phyloP scores from a whole-genome alignment of 1,139 yeast species.

The Wickerhamomyces sp. region DNA sequence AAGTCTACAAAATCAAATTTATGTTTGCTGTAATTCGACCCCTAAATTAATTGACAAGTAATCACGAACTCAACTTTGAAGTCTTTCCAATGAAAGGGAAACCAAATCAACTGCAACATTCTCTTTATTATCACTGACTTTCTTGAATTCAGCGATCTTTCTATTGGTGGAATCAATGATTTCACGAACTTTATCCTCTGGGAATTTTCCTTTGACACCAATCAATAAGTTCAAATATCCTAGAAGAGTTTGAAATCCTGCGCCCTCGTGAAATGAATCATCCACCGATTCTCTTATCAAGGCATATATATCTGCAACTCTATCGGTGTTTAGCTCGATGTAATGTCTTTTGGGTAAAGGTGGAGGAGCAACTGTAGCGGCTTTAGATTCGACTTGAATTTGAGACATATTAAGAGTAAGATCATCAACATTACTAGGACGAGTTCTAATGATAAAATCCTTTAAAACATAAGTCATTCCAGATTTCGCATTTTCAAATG shows the following conservation, averaged over 20 bases:
- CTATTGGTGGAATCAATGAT: slow-evolving; percentile 7
- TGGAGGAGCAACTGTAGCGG: slow-evolving; percentile 15
- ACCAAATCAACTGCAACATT: slow-evolving; percentile 35
- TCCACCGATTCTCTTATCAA: slow-evolving; percentile 34
- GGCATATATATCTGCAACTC: slow-evolving; percentile 37
- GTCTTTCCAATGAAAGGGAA: slow-evolving; percentile 25
- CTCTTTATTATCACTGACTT: slow-evolving; percentile 22
- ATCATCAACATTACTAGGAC: slow-evolving; percentile 7
- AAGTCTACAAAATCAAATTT: too few species aligned
- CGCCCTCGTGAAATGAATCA: slow-evolving; percentile 26
- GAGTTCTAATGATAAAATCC: slow-evolving; percentile 43
- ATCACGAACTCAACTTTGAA: neutral
- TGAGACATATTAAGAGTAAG: slow-evolving; percentile 6
- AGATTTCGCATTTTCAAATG: slow-evolving; percentile 54
- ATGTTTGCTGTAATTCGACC: too few species aligned
- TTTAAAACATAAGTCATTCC: slow-evolving; percentile 64
- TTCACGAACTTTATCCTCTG: slow-evolving; percentile 23
- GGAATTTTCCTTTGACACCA: slow-evolving; percentile 33
- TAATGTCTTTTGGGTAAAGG: slow-evolving; percentile 30
- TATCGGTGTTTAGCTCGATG: slow-evolving; percentile 34
- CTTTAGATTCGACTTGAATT: slow-evolving; percentile 2
- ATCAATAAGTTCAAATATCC: slow-evolving; percentile 53
- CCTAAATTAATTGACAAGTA: too few species aligned
- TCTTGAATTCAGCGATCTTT: slow-evolving; percentile 4
- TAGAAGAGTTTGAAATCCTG: slow-evolving; percentile 40